A percentile compares a stretch with the other conserved stretches of the same genome.
Evolutionary conservation across 495 filamentous ascomycete species (phyloP).

Genomic region (Hypoxylon rickii): DNA sequence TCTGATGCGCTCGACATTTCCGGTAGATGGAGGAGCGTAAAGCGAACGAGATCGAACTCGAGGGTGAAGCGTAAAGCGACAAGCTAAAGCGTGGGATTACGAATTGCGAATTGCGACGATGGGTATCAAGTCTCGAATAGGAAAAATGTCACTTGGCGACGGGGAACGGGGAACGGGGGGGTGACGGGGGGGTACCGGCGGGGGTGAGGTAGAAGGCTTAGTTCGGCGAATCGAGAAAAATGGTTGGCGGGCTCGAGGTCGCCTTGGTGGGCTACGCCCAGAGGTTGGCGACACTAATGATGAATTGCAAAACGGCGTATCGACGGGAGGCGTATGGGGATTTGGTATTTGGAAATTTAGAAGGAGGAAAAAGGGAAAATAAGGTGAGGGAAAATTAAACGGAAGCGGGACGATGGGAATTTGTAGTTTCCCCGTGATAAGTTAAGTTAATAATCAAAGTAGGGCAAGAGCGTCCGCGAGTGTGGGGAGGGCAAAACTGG

Average conservation of each 20-base stretch:
- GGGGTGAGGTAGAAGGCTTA: slow-evolving; percentile 22
- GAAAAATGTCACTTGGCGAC: slow-evolving; percentile 38
- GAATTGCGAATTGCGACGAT: slow-evolving; percentile 3
- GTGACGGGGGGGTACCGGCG: slow-evolving; percentile 26
- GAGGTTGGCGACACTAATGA: slow-evolving; percentile 32
- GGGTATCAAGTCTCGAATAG: slow-evolving; percentile 27
- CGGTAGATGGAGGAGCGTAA: no score
- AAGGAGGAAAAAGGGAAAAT: slow-evolving; percentile 14
- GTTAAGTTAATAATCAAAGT: slow-evolving; percentile 36
- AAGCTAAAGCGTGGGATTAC: neutral
- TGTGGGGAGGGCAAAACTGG: slow-evolving; percentile 30
- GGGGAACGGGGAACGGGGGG: no score
- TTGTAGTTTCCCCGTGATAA: slow-evolving; percentile 39
- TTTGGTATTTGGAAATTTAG: slow-evolving; percentile 9
- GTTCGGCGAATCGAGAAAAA: slow-evolving; percentile 30
- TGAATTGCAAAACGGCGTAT: slow-evolving; percentile 37
- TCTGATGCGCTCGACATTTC: slow-evolving; percentile 42
- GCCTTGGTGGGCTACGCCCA: slow-evolving; percentile 42
- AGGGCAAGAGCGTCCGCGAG: slow-evolving; percentile 32
- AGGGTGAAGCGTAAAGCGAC: no score
- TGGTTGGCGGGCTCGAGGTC: slow-evolving; percentile 37
- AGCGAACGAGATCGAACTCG: no score
- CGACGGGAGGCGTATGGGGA: slow-evolving; percentile 3
- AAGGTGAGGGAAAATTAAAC: slow-evolving; percentile 15
- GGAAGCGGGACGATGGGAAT: slow-evolving; percentile 35